These are phyloP conservation scores for Penicillium bovifimosum DNA, from an alignment of 495 filamentous ascomycete genomes.

Conservation along the genomic window DNA sequence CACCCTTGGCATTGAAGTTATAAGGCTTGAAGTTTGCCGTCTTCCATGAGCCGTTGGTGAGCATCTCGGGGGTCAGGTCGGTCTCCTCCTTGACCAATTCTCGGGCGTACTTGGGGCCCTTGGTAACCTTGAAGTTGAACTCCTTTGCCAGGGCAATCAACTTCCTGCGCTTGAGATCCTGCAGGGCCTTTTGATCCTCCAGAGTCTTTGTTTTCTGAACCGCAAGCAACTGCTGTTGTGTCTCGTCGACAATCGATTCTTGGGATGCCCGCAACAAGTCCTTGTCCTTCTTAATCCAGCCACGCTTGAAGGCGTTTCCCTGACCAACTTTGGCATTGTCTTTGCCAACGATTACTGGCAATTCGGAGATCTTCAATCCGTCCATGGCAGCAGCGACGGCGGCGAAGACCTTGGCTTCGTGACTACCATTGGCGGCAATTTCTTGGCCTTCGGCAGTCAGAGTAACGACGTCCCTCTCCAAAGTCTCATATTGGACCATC, in stretches of 20 bases:
- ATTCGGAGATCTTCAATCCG: conserved; percentile 73
- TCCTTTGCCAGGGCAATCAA: conserved; percentile 74
- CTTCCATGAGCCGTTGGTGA: conserved; percentile 62
- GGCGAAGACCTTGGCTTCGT: conserved; percentile 92
- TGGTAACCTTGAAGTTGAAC: conserved; percentile 74
- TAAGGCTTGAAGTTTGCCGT: conserved; percentile 88
- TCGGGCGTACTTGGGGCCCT: conserved; percentile 79
- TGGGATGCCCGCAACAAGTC: conserved; percentile 54
- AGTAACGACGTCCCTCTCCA: conserved; percentile 70
- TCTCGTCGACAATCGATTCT: conserved; percentile 71
- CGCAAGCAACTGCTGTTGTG: conserved; percentile 62
- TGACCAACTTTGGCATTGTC: conserved; percentile 86
- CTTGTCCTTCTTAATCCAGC: conserved; percentile 90
- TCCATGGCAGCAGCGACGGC: conserved; percentile 71
- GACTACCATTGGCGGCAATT: conserved; percentile 79
- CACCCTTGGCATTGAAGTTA: conserved; percentile 91
- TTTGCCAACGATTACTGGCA: conserved; percentile 72
- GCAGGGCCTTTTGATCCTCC: conserved; percentile 62
- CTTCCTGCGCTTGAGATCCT: conserved; percentile 85
- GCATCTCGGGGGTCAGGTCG: conserved; percentile 90
- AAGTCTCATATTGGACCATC: conserved; percentile 81
- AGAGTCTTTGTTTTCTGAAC: conserved; percentile 64
- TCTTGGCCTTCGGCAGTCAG: conserved; percentile 73
- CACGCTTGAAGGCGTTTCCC: conserved; percentile 91
- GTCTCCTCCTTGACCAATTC: conserved; percentile 91